Base-by-base conservation (phyloP, 1,284 basidiomycete species). In the Ceratorhiza oryzae-sativae region DNA sequence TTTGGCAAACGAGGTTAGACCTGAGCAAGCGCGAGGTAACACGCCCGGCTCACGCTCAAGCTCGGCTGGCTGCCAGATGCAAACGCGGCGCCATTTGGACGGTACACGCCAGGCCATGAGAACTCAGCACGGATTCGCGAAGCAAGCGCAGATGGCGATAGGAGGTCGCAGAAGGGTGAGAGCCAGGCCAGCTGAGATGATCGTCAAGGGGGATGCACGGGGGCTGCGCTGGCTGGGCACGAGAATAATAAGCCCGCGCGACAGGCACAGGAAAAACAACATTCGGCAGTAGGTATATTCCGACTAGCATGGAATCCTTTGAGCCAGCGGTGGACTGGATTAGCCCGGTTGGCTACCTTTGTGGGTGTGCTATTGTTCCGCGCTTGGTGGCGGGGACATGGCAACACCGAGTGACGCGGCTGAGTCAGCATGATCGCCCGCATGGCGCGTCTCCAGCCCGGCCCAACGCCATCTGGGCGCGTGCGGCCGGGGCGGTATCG, bases 21-120 rank as follows among this genome's bases (percentile, higher is more conserved):
- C 18, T 70, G 30, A 46, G 18, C 34, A 23, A 23, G 65, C 20
- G 20, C 3, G 5, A 32, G 30, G 20, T 55, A 32, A 55, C 9
- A 55, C n/a, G 36, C 23, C 41, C 30, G 65, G 34, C 65, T 58
- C 53, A 70, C 65, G 32, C 39, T 58, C 39, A 70, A 34, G 30
- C 65, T 70, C 30, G 65, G 65, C 42, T 70, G 41, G 53, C 65
- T 70, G 36, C 58, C 65, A 36, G 53, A 70, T 46, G 65, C 65
- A 27, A 42, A 46, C 39, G 51, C 48, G 30, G 53, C 39, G n/a
- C 65, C 65, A 42, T 70, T 53, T 36, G 53, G 65, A 46, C 56
- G 56, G 56, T 70, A 70, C 25, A 70, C 53, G 27, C 36, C 41
- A 18, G n/a, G 65, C 53, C 65, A 70, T 70, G 12, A 30, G 18